Base-by-base conservation (phyloP, 305 asterid genomes). In the Lippia alba region DNA sequence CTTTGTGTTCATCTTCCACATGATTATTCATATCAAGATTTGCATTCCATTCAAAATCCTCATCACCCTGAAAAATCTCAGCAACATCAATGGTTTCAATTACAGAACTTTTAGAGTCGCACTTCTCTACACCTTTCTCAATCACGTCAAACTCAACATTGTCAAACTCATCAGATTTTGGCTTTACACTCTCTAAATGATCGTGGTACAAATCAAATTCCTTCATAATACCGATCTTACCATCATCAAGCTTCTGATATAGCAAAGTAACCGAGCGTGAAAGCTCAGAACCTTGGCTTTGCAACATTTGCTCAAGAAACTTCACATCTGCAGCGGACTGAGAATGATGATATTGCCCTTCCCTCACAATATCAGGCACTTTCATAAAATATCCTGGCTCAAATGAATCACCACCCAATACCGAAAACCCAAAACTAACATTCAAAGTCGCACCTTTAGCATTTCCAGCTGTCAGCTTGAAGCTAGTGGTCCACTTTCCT, bases 401-500 rank as follows among this genome's bases (percentile, higher is more conserved):
- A 51, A 67, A 71, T 10, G 89, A 80, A 63, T 73, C 78, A 62
- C 80, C 83, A 66, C 79, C 86, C 79, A 66, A 64, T 51, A 86
- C 30, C 36, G 89, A 83, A 82, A 91, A 94, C 20, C 92, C 90
- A 57, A 94, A 85, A 83, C 90, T 91, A 68, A 89, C 91, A 84
- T 87, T 84, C 60, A 94, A 73, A 19, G 65, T 40, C 4, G 97
- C 97, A 67, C 92, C 97, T 79, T 86, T 84, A 72, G 90, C 96
- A 80, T 71, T 82, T 64, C 96, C 96, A 36, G 41, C 41, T 30
- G 85, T 69, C 67, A 94, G 96, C 76, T 89, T 89, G 78, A 91
- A 86, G 76, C 96, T 78, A 2, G 99, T 91, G 64, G 89, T 83
- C 97, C 97, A 91, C 79, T 84, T 91, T 46, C 91, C 96, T 4